Evolutionary conservation across 2,329 filamentous ascomycete genomes (phyloP), one percentile per base, ranked within the genome.

Genomic region (Reticulascus tulasneorum): DNA sequence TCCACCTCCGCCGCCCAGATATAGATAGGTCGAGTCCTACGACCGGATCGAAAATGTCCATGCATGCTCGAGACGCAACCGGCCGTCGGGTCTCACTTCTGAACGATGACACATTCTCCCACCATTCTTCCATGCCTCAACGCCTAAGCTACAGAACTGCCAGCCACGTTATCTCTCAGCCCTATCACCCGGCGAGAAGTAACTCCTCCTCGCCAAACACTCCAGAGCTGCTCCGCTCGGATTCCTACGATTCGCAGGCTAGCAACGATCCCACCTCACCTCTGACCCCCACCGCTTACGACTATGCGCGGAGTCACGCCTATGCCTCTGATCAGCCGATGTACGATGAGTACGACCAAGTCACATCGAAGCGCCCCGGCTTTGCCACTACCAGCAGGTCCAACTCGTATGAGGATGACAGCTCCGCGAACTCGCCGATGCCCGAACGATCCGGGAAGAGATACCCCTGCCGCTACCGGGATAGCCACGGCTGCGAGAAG

Each of bases 391-490:
- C 62, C 50, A 67, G 63, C 47, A 64, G 67, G 27, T 64, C 71
- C 24, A 60, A 61, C 44, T 71, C 71, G 13, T 71, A 77, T 54
- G 66, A 77, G 47, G 73, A 66, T 51, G 75, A 71, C 47, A 63
- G 59, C 48, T 59, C 56, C 36, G 56, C 65, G 33, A 57, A 64
- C 31, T 64, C 65, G 25, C 52, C 62, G 46, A 43, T 60, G 47
- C 52, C 63, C 47, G 65, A 76, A 50, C 59, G 72, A 44, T 54
- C 68, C 39, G 61, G 69, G 59, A 88, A 82, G 76, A 75, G 82
- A 39, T 88, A 86, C 50, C 82, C 83, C 2, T 89, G 84, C 57
- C 81, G 83, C 17, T 83, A 82, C 54, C 77, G 80, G 22, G 82
- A 87, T 45, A 75, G 73, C 33, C 82, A 79, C 49, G 75, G 78